These are phyloP conservation scores for Dissophora ornata DNA, from an alignment of 192 early-diverging fungal genomes.

Conservation along the genomic window DNA sequence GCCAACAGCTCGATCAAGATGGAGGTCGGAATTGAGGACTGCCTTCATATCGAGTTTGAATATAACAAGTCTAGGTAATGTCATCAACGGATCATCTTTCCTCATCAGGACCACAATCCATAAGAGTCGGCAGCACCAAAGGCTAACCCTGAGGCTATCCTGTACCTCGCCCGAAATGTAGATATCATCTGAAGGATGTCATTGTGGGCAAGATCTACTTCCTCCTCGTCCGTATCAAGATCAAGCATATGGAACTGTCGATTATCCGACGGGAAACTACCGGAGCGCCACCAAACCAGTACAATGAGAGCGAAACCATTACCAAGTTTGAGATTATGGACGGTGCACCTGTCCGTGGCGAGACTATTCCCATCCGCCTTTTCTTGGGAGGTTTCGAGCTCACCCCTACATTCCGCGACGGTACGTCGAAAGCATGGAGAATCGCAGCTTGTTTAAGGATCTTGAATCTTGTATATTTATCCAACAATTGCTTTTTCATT, in stretches of 20 bases:
- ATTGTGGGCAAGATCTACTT: slow-evolving; percentile 99
- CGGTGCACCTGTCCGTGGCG: slow-evolving; percentile 95
- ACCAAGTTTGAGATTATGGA: slow-evolving; percentile 99
- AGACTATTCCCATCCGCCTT: slow-evolving; percentile 98
- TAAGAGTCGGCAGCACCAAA: background rate
- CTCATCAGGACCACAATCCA: background rate
- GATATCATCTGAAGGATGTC: slow-evolving; percentile 97
- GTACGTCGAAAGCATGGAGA: no score
- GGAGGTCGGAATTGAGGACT: slow-evolving; percentile 99
- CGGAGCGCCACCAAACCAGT: slow-evolving; percentile 95
- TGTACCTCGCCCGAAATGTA: slow-evolving; percentile 26
- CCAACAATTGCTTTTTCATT: no score
- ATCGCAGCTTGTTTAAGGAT: no score
- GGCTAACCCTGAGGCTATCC: background rate
- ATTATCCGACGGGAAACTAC: slow-evolving; percentile 98
- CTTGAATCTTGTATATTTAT: no score
- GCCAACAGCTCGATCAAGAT: slow-evolving; percentile 97
- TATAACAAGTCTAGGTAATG: slow-evolving; percentile 96
- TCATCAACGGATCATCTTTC: background rate
- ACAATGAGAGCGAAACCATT: slow-evolving; percentile 98
- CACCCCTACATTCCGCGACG: slow-evolving; percentile 96
- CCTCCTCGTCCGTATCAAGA: slow-evolving; percentile 98
- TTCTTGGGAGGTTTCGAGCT: slow-evolving; percentile 98
- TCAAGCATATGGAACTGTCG: slow-evolving; percentile 99
- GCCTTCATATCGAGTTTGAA: slow-evolving; percentile 99